Evolutionary conservation across 139 green algal species (phyloP).

Genomic region (Microglena sp.): DNA sequence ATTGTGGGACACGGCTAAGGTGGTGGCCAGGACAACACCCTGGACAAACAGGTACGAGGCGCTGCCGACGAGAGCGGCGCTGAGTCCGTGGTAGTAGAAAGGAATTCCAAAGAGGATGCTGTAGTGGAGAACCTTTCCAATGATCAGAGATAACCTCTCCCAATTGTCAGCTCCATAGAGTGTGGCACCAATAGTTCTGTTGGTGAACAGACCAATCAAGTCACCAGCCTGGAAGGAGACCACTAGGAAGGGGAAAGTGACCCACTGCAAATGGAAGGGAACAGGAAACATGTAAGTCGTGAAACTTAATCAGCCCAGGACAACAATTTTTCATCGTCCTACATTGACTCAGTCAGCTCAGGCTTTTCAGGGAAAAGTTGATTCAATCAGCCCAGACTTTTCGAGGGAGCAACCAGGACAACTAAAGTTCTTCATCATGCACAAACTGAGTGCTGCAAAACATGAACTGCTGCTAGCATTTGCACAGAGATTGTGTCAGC

Average conservation of each 20-base stretch:
- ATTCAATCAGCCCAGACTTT: no score
- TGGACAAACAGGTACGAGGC: conserved; percentile 17
- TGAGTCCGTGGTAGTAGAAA: conserved; percentile 34
- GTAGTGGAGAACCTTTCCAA: conserved; percentile 71
- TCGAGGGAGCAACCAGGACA: no score
- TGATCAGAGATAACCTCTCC: conserved; percentile 48
- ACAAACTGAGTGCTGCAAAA: no score
- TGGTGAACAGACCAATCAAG: conserved; percentile 5
- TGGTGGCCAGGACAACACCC: conserved; percentile 64
- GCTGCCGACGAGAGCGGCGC: conserved; percentile 31
- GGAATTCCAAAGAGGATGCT: conserved; percentile 52
- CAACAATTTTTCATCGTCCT: no score
- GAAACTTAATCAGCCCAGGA: no score
- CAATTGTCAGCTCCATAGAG: conserved; percentile 55
- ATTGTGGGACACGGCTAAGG: conserved; percentile 79
- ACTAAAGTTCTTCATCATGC: no score
- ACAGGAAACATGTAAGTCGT: no score
- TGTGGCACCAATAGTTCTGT: conserved; percentile 46
- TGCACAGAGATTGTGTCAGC: no score
- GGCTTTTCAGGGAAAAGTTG: no score
- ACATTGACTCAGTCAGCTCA: no score
- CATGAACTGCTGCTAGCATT: no score
- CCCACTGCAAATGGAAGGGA: conserved; percentile 42
- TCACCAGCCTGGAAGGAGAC: conserved; percentile 61
- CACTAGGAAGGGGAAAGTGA: conserved; percentile 66